These are phyloP conservation scores for Ciborinia camelliae DNA, from an alignment of 2,329 filamentous ascomycete species.

Conservation along the genomic window DNA sequence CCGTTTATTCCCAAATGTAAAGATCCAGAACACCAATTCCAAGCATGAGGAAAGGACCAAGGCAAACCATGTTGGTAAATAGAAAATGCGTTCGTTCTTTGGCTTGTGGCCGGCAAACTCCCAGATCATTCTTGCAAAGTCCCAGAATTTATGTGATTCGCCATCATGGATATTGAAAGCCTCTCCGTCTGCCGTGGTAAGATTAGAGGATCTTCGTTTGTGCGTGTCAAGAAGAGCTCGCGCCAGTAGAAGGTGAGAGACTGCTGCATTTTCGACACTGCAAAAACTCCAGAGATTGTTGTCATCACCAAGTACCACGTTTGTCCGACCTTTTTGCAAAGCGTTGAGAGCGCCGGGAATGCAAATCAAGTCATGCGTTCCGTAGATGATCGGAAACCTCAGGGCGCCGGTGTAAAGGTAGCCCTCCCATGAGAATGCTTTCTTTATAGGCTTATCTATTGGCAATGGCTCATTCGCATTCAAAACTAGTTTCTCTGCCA, in stretches of 20 bases:
- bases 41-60: not conserved
- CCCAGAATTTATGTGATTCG: conserved; percentile 5
- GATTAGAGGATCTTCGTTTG: not conserved
- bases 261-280: conserved; percentile 5
- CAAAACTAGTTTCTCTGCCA: conserved; percentile 6
- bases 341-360: conserved; percentile 5
- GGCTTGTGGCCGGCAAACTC: not conserved
- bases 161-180: conserved; percentile 11
- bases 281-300: conserved; percentile 14
- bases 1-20: conserved; percentile 1
- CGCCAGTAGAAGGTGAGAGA: not conserved
- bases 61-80: conserved; percentile 1
- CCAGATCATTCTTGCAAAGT: conserved; percentile 12
- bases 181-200: not conserved
- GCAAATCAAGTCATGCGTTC: conserved; percentile 8
- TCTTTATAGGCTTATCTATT: not conserved
- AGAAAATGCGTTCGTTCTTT: not conserved
- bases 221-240: not conserved
- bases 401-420: not conserved
- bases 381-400: conserved; percentile 12
- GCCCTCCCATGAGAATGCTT: not conserved
- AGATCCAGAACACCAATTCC: conserved; percentile 2
- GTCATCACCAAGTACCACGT: not conserved
- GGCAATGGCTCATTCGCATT: not conserved
- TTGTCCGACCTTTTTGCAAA: conserved; percentile 5